These are phyloP conservation scores for Apiospora koreana DNA, from an alignment of 2,329 filamentous ascomycete genomes.

Conservation along the genomic window DNA sequence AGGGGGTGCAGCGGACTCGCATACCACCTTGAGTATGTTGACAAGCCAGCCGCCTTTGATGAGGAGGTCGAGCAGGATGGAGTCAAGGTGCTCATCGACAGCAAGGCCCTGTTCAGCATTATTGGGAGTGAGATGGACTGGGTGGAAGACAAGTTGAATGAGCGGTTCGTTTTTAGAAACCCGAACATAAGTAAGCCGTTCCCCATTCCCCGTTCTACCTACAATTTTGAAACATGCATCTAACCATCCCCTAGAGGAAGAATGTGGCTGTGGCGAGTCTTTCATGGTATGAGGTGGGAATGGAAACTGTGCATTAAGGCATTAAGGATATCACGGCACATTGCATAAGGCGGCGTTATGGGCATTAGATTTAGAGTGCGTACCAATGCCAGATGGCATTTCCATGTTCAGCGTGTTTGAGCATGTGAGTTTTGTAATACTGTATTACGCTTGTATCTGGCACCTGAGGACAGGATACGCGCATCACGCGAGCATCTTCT, in stretches of 20 bases:
- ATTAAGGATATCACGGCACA: constrained; percentile 14
- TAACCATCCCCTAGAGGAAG: constrained; percentile 67
- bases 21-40: constrained; percentile 93
- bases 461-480: background rate
- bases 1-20: constrained; percentile 90
- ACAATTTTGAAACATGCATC: constrained; percentile 29
- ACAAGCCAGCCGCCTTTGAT: constrained; percentile 85
- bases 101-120: constrained; percentile 96
- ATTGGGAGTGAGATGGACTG: constrained; percentile 99
- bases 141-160: constrained; percentile 91
- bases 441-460: background rate
- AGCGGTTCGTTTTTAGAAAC: constrained; percentile 92
- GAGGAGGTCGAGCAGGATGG: constrained; percentile 95
- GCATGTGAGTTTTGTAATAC: background rate
- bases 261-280: constrained; percentile 93
- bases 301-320: background rate
- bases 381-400: background rate
- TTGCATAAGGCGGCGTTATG: constrained; percentile 16
- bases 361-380: constrained; percentile 4
- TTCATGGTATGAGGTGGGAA: constrained; percentile 68
- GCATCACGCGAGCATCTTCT: background rate
- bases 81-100: constrained; percentile 93
- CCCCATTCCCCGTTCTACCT: background rate
- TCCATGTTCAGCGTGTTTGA: background rate
- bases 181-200: constrained; percentile 90